Evolutionary conservation across 805 yeast species (phyloP).

Genomic region (Lipomyces yamanashiensis): DNA sequence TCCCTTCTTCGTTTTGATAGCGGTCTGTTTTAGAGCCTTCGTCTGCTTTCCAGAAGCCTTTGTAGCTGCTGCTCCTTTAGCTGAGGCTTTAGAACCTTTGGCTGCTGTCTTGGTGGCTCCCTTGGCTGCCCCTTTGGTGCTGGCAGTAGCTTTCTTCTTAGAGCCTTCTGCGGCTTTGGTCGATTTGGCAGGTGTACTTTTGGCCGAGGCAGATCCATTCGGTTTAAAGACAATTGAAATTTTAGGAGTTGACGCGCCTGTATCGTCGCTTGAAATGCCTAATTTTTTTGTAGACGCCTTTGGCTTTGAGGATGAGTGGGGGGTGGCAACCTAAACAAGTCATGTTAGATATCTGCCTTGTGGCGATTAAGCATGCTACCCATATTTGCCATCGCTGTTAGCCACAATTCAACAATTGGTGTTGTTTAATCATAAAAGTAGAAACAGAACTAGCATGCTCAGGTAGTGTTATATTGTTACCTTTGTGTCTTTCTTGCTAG

Average conservation of each 20-base stretch:
- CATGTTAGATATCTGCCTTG: background rate
- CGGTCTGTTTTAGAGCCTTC: background rate
- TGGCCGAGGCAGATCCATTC: conserved; percentile 7
- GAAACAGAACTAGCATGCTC: background rate
- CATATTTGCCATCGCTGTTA: background rate
- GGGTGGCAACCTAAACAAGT: background rate
- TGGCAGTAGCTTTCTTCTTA: conserved; percentile 11
- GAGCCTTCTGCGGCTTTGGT: conserved; percentile 15
- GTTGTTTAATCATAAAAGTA: background rate
- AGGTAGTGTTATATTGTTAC: background rate
- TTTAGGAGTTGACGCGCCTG: conserved; percentile 8
- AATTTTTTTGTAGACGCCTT: background rate
- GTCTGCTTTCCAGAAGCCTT: conserved; percentile 12
- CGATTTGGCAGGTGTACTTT: background rate
- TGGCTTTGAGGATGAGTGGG: background rate
- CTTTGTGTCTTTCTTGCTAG: background rate
- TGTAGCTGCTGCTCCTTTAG: conserved; percentile 8
- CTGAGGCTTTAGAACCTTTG: background rate
- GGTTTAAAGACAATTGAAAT: conserved; percentile 20
- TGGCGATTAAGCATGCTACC: background rate
- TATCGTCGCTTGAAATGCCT: background rate
- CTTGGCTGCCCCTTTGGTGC: conserved; percentile 2
- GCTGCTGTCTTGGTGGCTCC: conserved; percentile 4
- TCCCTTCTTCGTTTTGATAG: background rate
- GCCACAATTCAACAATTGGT: background rate